phyloP scores from a whole-genome alignment of 176 grass and related monocot genomes.

The Metroxylon sagu region DNA sequence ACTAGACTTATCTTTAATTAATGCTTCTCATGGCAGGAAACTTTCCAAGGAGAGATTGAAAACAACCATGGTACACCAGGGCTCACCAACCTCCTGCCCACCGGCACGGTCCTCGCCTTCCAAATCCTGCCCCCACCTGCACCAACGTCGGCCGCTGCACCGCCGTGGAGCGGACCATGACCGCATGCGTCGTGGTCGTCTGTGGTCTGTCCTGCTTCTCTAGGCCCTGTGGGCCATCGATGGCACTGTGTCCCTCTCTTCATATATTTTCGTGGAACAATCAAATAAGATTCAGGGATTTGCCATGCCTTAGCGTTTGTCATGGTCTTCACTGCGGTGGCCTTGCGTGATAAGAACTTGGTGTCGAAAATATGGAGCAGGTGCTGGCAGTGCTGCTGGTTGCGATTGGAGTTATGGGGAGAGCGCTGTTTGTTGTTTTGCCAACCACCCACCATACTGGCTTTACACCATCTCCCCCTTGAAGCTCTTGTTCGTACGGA shows the following conservation, averaged over 20 bases:
- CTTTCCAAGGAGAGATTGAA: no score
- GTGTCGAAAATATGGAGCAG: conserved; percentile 26
- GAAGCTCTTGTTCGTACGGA: not conserved
- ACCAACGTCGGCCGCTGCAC: conserved; percentile 46
- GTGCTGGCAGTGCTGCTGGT: conserved; percentile 32
- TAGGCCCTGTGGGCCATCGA: conserved; percentile 25
- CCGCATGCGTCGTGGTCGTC: conserved; percentile 34
- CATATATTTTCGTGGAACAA: conserved; percentile 6
- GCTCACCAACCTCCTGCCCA: conserved; percentile 73
- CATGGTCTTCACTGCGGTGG: conserved; percentile 46
- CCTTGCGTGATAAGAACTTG: conserved; percentile 42
- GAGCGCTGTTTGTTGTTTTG: conserved; percentile 45
- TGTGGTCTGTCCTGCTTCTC: conserved; percentile 42
- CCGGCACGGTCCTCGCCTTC: conserved; percentile 71
- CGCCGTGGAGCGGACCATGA: conserved; percentile 36
- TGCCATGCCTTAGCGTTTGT: conserved; percentile 31
- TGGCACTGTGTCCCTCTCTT: not conserved
- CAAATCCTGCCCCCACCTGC: conserved; percentile 58
- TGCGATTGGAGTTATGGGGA: conserved; percentile 27
- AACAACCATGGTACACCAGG: no score
- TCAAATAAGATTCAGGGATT: conserved; percentile 25
- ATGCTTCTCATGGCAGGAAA: no score
- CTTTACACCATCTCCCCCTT: conserved; percentile 15
- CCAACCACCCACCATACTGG: conserved; percentile 40
- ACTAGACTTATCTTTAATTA: no score